A percentile compares a stretch with the other conserved stretches of the same genome.
These are phyloP conservation scores for Panicum miliaceum DNA, from an alignment of 176 grass and related monocot genomes.

Conservation along the genomic window DNA sequence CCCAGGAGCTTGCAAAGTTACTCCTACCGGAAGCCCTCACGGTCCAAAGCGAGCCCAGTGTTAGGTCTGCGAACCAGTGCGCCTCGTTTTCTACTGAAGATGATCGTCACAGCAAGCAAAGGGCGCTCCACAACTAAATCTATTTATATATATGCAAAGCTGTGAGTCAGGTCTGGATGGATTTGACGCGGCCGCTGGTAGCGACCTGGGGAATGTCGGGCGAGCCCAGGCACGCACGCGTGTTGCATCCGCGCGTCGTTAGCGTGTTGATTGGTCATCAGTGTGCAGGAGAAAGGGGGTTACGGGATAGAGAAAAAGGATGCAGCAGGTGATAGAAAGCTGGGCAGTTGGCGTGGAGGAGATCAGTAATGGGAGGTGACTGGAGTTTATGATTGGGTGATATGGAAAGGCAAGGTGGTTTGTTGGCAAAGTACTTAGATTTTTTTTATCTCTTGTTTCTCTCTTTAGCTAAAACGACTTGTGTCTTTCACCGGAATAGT, in stretches of 20 bases:
- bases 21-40: background rate
- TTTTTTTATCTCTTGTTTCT: background rate
- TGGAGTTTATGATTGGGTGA: slow-evolving; percentile 41
- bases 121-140: background rate
- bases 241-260: slow-evolving; percentile 18
- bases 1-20: background rate
- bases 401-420: slow-evolving; percentile 25
- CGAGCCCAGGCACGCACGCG: background rate
- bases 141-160: background rate
- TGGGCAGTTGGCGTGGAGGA: background rate
- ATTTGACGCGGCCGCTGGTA: slow-evolving; percentile 22
- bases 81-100: background rate
- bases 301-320: background rate
- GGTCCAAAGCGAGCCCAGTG: slow-evolving; percentile 7
- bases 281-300: background rate
- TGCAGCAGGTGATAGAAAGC: slow-evolving; percentile 15
- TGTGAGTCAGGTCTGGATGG: background rate
- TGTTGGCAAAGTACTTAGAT: slow-evolving; percentile 33
- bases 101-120: background rate
- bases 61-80: background rate
- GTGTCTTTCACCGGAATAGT: too few relatives aligned
- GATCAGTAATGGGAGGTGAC: slow-evolving; percentile 45
- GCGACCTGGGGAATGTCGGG: slow-evolving; percentile 29
- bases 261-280: slow-evolving; percentile 20
- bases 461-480: too few relatives aligned